These are phyloP conservation scores for Pugionium cornutum DNA, from an alignment of 345 rosid genomes.

Conservation along the genomic window DNA sequence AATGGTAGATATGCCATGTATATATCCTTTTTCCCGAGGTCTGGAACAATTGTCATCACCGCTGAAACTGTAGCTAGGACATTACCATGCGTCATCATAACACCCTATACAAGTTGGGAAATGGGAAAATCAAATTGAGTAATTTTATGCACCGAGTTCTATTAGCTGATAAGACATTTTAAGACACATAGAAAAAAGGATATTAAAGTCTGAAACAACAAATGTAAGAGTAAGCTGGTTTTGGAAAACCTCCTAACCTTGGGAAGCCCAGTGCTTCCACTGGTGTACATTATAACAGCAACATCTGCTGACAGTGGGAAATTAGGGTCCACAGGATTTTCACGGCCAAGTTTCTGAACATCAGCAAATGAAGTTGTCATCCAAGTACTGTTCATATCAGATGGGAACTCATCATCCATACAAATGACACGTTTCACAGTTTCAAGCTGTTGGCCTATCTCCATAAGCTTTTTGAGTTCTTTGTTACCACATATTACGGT, in stretches of 20 bases:
- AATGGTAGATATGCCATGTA: conserved; percentile 90
- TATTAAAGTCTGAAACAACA: background rate
- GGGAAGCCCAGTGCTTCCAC: conserved; percentile 98
- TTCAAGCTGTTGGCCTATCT: conserved; percentile 85
- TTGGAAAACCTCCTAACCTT: conserved; percentile 57
- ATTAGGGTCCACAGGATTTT: conserved; percentile 67
- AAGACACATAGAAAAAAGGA: too few relatives aligned
- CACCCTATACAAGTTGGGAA: conserved; percentile 63
- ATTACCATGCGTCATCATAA: conserved; percentile 98
- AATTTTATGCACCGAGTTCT: background rate
- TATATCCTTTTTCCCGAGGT: conserved; percentile 73
- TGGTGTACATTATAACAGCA: conserved; percentile 98
- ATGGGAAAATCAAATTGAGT: background rate
- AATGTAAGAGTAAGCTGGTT: conserved; percentile 1
- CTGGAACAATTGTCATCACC: conserved; percentile 90
- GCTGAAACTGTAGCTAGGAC: conserved; percentile 93
- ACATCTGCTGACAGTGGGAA: conserved; percentile 77
- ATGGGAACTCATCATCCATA: conserved; percentile 78
- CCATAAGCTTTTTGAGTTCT: conserved; percentile 82
- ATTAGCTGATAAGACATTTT: background rate
- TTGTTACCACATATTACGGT: conserved; percentile 87
- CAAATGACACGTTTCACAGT: conserved; percentile 81
- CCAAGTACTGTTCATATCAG: conserved; percentile 62
- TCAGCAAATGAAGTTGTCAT: conserved; percentile 54
- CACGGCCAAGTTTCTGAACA: conserved; percentile 72